Base-by-base conservation (phyloP, 805 yeast genomes). In the Candida pini region DNA sequence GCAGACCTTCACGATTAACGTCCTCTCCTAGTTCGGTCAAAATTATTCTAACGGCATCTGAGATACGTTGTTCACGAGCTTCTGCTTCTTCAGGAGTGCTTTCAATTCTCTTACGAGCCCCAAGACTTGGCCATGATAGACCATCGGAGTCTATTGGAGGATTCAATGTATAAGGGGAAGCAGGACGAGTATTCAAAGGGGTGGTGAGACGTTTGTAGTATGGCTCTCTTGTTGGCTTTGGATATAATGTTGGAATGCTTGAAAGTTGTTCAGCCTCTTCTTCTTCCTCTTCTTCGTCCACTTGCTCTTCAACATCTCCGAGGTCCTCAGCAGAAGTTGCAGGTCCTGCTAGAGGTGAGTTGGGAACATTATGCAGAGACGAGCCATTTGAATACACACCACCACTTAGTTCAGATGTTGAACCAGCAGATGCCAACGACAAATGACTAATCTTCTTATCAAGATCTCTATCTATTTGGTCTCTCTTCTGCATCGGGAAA, bases 71-170 rank as follows among this genome's bases (percentile, higher is more conserved):
- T 47, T 84, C 85, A 42, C 97, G 72, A 3, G 71, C 78, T 33
- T 60, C 53, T 9, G 78, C 76, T 47, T 82, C 87, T 30, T 76
- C 85, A 4, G 68, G 68, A 2, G 76, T 65, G 40, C 84, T 83
- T 39, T 80, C 87, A 12, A 86, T 71, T 36, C 97, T 68, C 19
- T 56, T 60, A 37, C 95, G 66, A 6, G 98, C 90, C 7, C 97
- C 97, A 4, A 69, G 49, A 13, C 89, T 78, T 13, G 97, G 97
- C 96, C 96, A 90, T 28, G 96, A 86, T 30, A 90, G 71, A 0
- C 96, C 96, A 59, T 86, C 96, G 28, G 72, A 77, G 52, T 87
- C 96, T 22, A 88, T 81, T 14, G 96, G 92, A 0, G 96, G 89
- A 44, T 77, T 79, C 34, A 82, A 58, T 2, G 94, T 83, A 55